These are phyloP conservation scores for Thraustotheca clavata DNA, from an alignment of 352 stramenopile species.

Conservation along the genomic window DNA sequence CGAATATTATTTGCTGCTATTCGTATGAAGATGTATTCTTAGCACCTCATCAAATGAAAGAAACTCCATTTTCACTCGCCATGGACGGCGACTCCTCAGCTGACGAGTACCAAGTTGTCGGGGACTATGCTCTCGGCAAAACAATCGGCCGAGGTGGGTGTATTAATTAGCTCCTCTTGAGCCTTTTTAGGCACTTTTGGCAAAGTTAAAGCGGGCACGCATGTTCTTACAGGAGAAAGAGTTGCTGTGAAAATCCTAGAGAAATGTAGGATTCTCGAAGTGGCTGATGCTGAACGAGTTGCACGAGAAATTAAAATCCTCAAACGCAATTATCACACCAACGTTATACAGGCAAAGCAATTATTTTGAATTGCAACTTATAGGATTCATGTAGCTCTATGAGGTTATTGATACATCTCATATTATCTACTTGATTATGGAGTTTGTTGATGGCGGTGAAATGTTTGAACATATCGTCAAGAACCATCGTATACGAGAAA, in stretches of 20 bases:
- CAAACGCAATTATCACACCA: constrained; percentile 82
- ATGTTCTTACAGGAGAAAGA: constrained; percentile 86
- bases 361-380: constrained; percentile 35
- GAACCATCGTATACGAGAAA: constrained; percentile 75
- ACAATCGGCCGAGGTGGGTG: constrained; percentile 71
- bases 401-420: constrained; percentile 83
- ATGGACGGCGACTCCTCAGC: background rate
- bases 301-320: constrained; percentile 92
- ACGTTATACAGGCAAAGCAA: constrained; percentile 71
- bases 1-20: background rate
- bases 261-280: constrained; percentile 84
- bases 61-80: background rate
- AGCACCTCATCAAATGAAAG: background rate
- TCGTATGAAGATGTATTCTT: background rate
- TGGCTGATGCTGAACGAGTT: constrained; percentile 84
- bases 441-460: constrained; percentile 85
- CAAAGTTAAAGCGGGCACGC: constrained; percentile 84
- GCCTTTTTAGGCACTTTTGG: constrained; percentile 79
- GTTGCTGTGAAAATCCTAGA: constrained; percentile 91
- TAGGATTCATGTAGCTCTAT: constrained; percentile 65
- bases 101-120: constrained; percentile 39
- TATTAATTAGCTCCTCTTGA: background rate
- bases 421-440: constrained; percentile 91
- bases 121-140: constrained; percentile 86
- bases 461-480: constrained; percentile 95